These are phyloP conservation scores for Gymnopus androsaceus DNA, from an alignment of 1,284 basidiomycete genomes.

Conservation along the genomic window DNA sequence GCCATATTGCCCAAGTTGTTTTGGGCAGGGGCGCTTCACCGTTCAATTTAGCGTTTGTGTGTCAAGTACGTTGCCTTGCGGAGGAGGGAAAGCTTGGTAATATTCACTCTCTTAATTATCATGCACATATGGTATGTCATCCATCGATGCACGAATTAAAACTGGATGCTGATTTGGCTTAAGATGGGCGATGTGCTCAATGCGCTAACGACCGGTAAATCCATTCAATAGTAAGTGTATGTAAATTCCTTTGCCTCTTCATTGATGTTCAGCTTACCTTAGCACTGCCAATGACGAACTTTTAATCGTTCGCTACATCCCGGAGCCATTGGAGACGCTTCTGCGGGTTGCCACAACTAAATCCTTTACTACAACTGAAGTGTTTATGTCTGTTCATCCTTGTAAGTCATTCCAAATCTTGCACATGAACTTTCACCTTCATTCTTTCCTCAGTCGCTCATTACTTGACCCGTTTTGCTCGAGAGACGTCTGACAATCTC, in stretches of 20 bases:
- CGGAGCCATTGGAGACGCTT: conserved; percentile 1
- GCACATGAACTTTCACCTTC: neutral
- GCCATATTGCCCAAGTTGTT: neutral
- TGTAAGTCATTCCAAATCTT: neutral
- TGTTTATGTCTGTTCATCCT: neutral
- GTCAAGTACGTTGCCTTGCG: neutral
- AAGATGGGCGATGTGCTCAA: neutral
- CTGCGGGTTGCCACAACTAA: neutral
- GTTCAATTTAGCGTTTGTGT: neutral
- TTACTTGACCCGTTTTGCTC: neutral
- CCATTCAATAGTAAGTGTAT: neutral
- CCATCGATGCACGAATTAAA: too few relatives aligned
- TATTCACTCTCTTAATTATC: neutral
- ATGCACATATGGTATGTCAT: neutral
- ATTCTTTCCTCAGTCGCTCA: neutral
- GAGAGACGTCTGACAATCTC: conserved; percentile 6
- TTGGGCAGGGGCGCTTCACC: neutral
- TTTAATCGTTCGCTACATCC: neutral
- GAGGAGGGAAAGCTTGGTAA: neutral
- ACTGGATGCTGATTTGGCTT: neutral
- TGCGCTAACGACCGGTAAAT: neutral
- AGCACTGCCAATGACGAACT: conserved; percentile 2
- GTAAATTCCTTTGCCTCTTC: too few relatives aligned
- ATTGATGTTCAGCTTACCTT: too few relatives aligned
- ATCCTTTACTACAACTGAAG: neutral